Percentiles rank a stretch among this genome's conserved stretches.
phyloP scores from a whole-genome alignment of 345 rosid genomes.

The Nephelium lappaceum region DNA sequence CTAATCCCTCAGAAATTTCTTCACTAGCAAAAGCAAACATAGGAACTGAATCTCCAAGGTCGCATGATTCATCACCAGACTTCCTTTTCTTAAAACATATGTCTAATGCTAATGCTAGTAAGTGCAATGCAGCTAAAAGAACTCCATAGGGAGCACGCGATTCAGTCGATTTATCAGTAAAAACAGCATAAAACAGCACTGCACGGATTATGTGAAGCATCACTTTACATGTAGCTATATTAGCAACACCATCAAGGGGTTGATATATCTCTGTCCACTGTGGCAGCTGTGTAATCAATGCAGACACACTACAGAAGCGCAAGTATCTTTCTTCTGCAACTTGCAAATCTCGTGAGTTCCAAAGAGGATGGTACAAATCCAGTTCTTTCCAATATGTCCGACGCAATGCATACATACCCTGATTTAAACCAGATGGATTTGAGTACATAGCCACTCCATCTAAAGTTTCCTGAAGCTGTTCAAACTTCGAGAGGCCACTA shows the following conservation, averaged over 20 bases:
- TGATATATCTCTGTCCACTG: slow-evolving; percentile 76
- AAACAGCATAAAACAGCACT: slow-evolving; percentile 73
- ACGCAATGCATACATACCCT: slow-evolving; percentile 85
- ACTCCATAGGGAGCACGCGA: slow-evolving; percentile 82
- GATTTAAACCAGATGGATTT: slow-evolving; percentile 88
- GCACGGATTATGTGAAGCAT: slow-evolving; percentile 74
- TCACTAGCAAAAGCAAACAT: slow-evolving; percentile 62
- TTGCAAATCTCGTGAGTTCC: slow-evolving; percentile 90
- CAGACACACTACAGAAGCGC: slow-evolving; percentile 70
- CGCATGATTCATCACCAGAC: slow-evolving; percentile 30
- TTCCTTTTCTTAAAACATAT: slow-evolving; percentile 61
- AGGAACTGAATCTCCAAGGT: slow-evolving; percentile 42
- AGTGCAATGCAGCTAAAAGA: slow-evolving; percentile 73
- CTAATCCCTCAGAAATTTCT: slow-evolving; percentile 54
- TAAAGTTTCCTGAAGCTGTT: slow-evolving; percentile 74
- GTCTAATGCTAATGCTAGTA: slow-evolving; percentile 78
- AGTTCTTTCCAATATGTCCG: slow-evolving; percentile 86
- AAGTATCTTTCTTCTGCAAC: slow-evolving; percentile 91
- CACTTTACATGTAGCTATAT: slow-evolving; percentile 73
- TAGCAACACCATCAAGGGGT: slow-evolving; percentile 69
- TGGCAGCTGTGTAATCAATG: slow-evolving; percentile 84
- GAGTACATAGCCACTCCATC: slow-evolving; percentile 72
- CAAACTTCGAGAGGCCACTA: slow-evolving; percentile 76
- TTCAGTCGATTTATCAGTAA: slow-evolving; percentile 53
- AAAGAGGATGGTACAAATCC: slow-evolving; percentile 90